Evolutionary conservation across 768 basidiomycete species (phyloP).

Genomic region (Lyophyllum semitale): DNA sequence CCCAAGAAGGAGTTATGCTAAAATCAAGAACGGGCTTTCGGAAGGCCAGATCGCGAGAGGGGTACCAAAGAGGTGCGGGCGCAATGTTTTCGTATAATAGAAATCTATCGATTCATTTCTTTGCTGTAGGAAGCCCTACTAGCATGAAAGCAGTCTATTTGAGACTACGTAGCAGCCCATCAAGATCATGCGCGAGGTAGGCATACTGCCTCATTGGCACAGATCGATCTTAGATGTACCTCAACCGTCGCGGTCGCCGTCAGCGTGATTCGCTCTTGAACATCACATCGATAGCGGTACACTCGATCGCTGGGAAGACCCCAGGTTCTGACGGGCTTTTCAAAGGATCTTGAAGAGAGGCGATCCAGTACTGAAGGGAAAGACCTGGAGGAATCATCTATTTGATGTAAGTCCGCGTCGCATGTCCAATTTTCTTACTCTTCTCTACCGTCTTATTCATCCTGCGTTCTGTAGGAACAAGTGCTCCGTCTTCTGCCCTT

Average conservation of each 20-base stretch:
- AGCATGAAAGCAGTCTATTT: conserved; percentile 56
- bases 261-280: conserved; percentile 63
- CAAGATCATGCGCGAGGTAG: conserved; percentile 46
- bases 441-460: conserved; percentile 6
- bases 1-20: conserved; percentile 47
- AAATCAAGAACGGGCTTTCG: conserved; percentile 49
- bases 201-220: conserved; percentile 25
- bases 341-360: conserved; percentile 41
- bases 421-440: conserved; percentile 32
- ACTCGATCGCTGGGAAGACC: conserved; percentile 60
- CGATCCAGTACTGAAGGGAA: conserved; percentile 22
- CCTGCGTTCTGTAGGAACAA: conserved; percentile 36
- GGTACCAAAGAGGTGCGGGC: no score
- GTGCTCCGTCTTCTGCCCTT: conserved; percentile 58
- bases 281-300: conserved; percentile 60
- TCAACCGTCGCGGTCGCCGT: conserved; percentile 72
- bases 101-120: no score
- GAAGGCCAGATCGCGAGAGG: conserved; percentile 39
- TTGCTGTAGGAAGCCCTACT: conserved; percentile 52
- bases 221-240: conserved; percentile 60
- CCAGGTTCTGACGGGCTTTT: conserved; percentile 40
- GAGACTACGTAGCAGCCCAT: conserved; percentile 54
- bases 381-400: conserved; percentile 47
- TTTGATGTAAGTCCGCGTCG: conserved; percentile 52
- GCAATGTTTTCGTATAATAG: no score